Evolutionary conservation across 2,329 filamentous ascomycete species (phyloP), one percentile per base, ranked within the genome.

Genomic region (Ophiosphaerella herpotricha): DNA sequence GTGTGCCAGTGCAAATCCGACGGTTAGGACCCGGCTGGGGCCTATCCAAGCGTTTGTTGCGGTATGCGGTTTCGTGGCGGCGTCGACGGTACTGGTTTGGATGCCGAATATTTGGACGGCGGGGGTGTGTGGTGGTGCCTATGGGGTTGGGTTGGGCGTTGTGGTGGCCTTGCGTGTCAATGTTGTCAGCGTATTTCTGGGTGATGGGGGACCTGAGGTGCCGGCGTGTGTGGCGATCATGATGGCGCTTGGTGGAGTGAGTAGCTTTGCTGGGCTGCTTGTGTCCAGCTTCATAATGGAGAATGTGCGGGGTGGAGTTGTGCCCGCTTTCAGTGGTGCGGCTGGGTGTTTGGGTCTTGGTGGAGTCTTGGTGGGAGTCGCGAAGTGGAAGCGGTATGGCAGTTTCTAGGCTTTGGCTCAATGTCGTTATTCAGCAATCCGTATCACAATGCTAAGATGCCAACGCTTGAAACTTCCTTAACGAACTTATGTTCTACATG

Each of bases 71-170:
- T 21, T 55, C 14, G 39, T 34, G 4, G 32, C 43, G 0, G 38
- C 35, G 1, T 38, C 47, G 8, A 21, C 57, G 1, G 16, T 46
- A 3, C 39, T 29, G 13, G 7, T 26, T 5, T 42, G 14, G 14
- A 34, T 34, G 29, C 9, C 42, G 45, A 2, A 13, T 46, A 4
- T 53, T 36, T 26, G 40, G 46, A 31, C 44, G 34, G 7, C 14
- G 7, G 7, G 21, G n/a, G 4, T 5, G 41, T n/a, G 8, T 16
- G 0, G 32, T 49, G 33, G 29, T 38, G n/a, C 29, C 7, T 55
- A 52, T 48, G 55, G 57, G 1, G 18, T 37, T 14, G 47, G 49
- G 18, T 21, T 62, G 12, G 59, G 59, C 0, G 24, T 36, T 9
- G 31, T 54, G 2, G 9, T 53, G 13, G 33, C 43, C 3, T 29